Conservation (phyloP, 2,329 filamentous ascomycete genomes). For the Davidsoniella eucalypti region DNA sequence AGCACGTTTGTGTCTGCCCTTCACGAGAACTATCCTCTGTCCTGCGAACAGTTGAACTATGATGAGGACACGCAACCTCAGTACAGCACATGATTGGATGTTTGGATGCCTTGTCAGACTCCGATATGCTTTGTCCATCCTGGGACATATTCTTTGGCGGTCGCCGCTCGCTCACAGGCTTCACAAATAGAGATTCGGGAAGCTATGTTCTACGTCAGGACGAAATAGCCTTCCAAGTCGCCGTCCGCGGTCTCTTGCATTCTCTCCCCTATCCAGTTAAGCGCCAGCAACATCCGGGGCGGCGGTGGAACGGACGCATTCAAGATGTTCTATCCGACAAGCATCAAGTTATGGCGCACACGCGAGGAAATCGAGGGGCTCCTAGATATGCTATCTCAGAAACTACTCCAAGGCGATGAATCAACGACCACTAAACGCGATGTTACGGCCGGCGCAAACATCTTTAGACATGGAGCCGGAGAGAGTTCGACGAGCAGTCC, state of each 20-base stretch:
- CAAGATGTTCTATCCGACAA: slow-evolving; percentile 86
- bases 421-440: slow-evolving; percentile 20
- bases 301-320: slow-evolving; percentile 37
- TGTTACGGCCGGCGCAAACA: slow-evolving; percentile 29
- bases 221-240: slow-evolving; percentile 84
- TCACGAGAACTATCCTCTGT: slow-evolving; percentile 85
- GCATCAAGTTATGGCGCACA: slow-evolving; percentile 65
- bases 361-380: slow-evolving; percentile 67
- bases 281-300: slow-evolving; percentile 21
- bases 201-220: slow-evolving; percentile 74
- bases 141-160: slow-evolving; percentile 51
- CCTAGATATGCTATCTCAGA: slow-evolving; percentile 51
- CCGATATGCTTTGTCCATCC: slow-evolving; percentile 67
- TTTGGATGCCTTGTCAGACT: slow-evolving; percentile 71
- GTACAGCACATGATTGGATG: slow-evolving; percentile 72
- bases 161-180: slow-evolving; percentile 23
- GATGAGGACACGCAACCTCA: slow-evolving; percentile 31
- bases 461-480: slow-evolving; percentile 30
- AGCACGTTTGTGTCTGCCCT: slow-evolving; percentile 78
- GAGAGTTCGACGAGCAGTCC: slow-evolving; percentile 11
- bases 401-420: slow-evolving; percentile 39
- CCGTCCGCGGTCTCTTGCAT: slow-evolving; percentile 73
- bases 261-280: slow-evolving; percentile 75
- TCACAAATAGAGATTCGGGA: slow-evolving; percentile 35
- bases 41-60: slow-evolving; percentile 43